Evolutionary conservation across 2,329 filamentous ascomycete species (phyloP), one percentile per base, ranked within the genome.

Genomic region (Aspergillus sp.): DNA sequence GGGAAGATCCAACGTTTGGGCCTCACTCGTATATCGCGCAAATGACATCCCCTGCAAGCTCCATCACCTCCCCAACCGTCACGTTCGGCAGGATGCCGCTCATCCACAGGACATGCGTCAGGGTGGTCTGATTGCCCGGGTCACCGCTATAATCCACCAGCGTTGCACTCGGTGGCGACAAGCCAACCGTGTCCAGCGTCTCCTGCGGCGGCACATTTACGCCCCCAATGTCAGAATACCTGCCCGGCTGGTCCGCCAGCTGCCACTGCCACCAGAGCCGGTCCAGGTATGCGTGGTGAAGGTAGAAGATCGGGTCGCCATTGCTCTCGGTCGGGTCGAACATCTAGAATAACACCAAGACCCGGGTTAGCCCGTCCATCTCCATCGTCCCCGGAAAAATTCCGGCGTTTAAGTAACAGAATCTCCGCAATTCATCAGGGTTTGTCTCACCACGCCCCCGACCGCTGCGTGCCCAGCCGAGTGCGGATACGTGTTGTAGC

Each of bases 201-300:
- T 17, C 23, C 39, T 37, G 53, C 37, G 46, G 39, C 14, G 47
- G 46, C 11, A 51, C 47, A 17, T 56, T 56, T 4, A 31, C 14
- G 6, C 54, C 46, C n/a, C 54, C 54, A 8, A 56, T 51, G n/a
- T 50, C 54, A 37, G 37, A 24, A 31, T 51, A 17, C 31, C 54
- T 12, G 21, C 8, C n/a, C n/a, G 54, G 39, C 17, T 37, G 31
- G n/a, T 56, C 54, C 2, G 40, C 47, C 40, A 51, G 54, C 31
- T 56, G 54, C 54, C 54, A 56, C 33, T 50, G 46, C 54, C 54
- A 56, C 54, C 54, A 56, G 24, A 56, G 12, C 19, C 54, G 47
- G 31, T 56, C 54, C 27, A 56, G n/a, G 39, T 56, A 56, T 12
- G 54, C 54, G 21, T 56, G 54, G 47, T 56, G 54, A 21, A 56